Evolutionary conservation across 331 rosid genomes (phyloP).

Genomic region (Ulmus americana): DNA sequence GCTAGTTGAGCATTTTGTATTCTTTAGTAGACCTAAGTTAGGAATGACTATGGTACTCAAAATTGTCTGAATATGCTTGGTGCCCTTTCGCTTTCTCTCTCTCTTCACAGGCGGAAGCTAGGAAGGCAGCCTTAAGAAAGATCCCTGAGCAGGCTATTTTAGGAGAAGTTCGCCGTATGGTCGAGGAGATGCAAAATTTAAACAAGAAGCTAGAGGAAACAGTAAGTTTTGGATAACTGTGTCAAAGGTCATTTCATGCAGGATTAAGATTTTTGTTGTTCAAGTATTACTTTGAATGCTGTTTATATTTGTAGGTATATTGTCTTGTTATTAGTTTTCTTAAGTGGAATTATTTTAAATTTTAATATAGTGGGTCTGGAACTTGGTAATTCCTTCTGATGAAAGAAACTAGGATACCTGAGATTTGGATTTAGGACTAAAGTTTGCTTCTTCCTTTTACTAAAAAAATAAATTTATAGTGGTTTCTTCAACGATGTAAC

Average conservation of each 20-base stretch:
- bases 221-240: slow-evolving; percentile 40
- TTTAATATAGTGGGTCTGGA: neutral
- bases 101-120: slow-evolving; percentile 55
- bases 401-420: neutral
- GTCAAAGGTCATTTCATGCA: neutral
- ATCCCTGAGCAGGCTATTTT: slow-evolving; percentile 76
- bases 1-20: neutral
- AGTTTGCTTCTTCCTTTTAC: neutral
- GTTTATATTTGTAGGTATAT: neutral
- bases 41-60: neutral
- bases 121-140: slow-evolving; percentile 61
- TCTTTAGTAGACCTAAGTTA: neutral
- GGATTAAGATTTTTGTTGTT: neutral
- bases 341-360: neutral
- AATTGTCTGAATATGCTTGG: slow-evolving; percentile 19
- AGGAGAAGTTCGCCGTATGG: slow-evolving; percentile 84
- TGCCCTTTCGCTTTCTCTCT: slow-evolving; percentile 1
- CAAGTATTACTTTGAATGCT: neutral
- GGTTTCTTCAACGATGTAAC: no score
- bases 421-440: neutral
- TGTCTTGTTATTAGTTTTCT: neutral
- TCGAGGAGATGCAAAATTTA: slow-evolving; percentile 71
- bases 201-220: slow-evolving; percentile 83
- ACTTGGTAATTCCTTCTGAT: neutral
- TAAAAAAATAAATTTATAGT: no score